These are phyloP conservation scores for Ascochyta koolunga DNA, from an alignment of 2,329 filamentous ascomycete genomes.

Conservation along the genomic window DNA sequence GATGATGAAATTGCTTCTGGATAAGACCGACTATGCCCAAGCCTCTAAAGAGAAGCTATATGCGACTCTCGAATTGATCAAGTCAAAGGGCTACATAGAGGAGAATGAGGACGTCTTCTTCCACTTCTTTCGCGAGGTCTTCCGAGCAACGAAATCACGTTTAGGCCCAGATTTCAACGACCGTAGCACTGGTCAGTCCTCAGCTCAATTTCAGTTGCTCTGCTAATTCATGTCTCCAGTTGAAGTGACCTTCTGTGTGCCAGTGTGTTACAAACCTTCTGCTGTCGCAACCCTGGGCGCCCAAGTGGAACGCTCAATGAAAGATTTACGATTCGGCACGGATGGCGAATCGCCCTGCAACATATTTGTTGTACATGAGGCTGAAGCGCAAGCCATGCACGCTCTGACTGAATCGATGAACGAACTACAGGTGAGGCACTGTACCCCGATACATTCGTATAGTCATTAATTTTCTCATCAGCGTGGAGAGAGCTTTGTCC, in stretches of 20 bases:
- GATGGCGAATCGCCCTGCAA: constrained; percentile 2
- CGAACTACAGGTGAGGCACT: not conserved
- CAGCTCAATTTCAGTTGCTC: no score
- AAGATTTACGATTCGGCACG: constrained; percentile 2
- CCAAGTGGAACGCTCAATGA: constrained; percentile 17
- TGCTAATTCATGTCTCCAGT: constrained; percentile 2
- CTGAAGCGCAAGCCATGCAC: constrained; percentile 24
- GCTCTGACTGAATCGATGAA: not conserved
- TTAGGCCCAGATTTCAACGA: not conserved
- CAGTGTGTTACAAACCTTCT: constrained; percentile 16
- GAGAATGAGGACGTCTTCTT: constrained; percentile 8
- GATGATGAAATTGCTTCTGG: constrained; percentile 16
- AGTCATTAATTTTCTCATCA: not conserved
- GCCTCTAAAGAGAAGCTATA: not conserved
- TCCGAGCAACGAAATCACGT: not conserved
- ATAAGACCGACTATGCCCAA: constrained; percentile 4
- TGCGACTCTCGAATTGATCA: not conserved
- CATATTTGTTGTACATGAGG: constrained; percentile 26
- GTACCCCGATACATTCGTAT: not conserved
- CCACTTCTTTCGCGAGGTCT: constrained; percentile 8
- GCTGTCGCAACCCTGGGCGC: constrained; percentile 10
- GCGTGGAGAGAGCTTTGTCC: constrained; percentile 16
- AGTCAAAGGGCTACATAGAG: constrained; percentile 5
- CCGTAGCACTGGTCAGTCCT: not conserved
- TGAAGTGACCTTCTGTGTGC: constrained; percentile 19